phyloP scores from a whole-genome alignment of 139 green algal species.

The Picochlorum sp. region DNA sequence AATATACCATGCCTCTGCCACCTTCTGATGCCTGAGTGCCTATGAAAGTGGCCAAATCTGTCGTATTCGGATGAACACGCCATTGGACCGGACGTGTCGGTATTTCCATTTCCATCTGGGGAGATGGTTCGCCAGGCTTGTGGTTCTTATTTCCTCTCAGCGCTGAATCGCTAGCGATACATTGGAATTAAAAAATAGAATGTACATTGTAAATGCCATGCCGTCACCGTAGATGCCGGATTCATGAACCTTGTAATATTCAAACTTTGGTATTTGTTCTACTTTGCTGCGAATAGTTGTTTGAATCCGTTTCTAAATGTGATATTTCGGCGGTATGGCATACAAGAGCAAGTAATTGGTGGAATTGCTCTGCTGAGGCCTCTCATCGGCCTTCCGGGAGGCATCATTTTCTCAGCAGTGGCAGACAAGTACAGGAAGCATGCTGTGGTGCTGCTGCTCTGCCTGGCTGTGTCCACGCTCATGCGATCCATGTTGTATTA shows the following conservation, averaged over 20 bases:
- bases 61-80: too few species aligned
- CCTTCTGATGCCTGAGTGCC: too few species aligned
- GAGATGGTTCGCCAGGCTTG: too few species aligned
- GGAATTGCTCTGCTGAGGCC: slow-evolving; percentile 22
- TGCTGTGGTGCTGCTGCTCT: slow-evolving; percentile 24
- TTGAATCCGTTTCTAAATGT: slow-evolving; percentile 47
- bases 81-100: too few species aligned
- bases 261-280: slow-evolving; percentile 33
- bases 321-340: slow-evolving; percentile 29
- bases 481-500: background rate
- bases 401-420: slow-evolving; percentile 20
- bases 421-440: slow-evolving; percentile 37
- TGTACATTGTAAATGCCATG: too few species aligned
- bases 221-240: too few species aligned
- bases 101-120: too few species aligned
- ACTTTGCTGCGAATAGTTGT: slow-evolving; percentile 26
- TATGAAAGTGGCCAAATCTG: too few species aligned
- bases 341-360: slow-evolving; percentile 33
- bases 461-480: slow-evolving; percentile 16
- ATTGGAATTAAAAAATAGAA: too few species aligned
- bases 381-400: slow-evolving; percentile 7
- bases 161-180: too few species aligned
- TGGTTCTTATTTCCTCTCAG: too few species aligned
- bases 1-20: too few species aligned
- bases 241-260: background rate